A percentile compares a stretch with the other conserved stretches of the same genome.
Evolutionary conservation across 2,329 filamentous ascomycete species (phyloP).

Genomic region (Venturia nashicola): DNA sequence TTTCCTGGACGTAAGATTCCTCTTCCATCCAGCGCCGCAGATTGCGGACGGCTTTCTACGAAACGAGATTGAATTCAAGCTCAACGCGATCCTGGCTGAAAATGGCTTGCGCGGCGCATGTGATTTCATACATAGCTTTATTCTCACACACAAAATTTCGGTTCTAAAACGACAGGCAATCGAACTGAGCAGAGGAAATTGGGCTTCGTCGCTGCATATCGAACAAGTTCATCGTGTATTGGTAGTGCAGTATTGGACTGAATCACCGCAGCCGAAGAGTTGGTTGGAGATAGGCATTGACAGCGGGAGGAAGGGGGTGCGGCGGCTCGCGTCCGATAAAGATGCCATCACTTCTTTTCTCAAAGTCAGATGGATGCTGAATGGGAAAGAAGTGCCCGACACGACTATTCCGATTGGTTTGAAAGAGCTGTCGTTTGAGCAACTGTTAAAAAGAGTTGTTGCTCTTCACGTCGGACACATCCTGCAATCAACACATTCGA

Average conservation of each 20-base stretch:
- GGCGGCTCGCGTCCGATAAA: neutral
- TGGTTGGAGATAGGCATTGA: slow-evolving; percentile 83
- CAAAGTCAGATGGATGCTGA: slow-evolving; percentile 69
- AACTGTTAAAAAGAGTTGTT: slow-evolving; percentile 60
- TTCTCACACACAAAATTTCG: slow-evolving; percentile 81
- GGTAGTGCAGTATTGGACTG: slow-evolving; percentile 83
- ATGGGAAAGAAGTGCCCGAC: slow-evolving; percentile 62
- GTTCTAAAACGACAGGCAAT: slow-evolving; percentile 67
- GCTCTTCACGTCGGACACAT: slow-evolving; percentile 18
- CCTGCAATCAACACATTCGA: neutral
- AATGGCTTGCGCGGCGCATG: slow-evolving; percentile 73
- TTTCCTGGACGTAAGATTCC: slow-evolving; percentile 84
- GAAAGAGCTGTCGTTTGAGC: slow-evolving; percentile 58
- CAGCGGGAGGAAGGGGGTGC: slow-evolving; percentile 38
- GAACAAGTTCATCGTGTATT: slow-evolving; percentile 72
- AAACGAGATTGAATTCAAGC: slow-evolving; percentile 6
- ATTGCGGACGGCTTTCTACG: slow-evolving; percentile 47
- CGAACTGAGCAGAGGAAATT: slow-evolving; percentile 55
- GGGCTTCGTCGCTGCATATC: slow-evolving; percentile 66
- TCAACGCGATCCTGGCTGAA: slow-evolving; percentile 49
- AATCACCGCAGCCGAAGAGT: slow-evolving; percentile 59
- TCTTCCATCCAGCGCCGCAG: slow-evolving; percentile 56
- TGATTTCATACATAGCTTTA: slow-evolving; percentile 73
- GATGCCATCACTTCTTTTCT: slow-evolving; percentile 26
- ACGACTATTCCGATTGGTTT: slow-evolving; percentile 56